Evolutionary conservation across 441 rosid genomes (phyloP), one percentile per base, ranked within the genome.

Genomic region (Euphorbia celastroides): DNA sequence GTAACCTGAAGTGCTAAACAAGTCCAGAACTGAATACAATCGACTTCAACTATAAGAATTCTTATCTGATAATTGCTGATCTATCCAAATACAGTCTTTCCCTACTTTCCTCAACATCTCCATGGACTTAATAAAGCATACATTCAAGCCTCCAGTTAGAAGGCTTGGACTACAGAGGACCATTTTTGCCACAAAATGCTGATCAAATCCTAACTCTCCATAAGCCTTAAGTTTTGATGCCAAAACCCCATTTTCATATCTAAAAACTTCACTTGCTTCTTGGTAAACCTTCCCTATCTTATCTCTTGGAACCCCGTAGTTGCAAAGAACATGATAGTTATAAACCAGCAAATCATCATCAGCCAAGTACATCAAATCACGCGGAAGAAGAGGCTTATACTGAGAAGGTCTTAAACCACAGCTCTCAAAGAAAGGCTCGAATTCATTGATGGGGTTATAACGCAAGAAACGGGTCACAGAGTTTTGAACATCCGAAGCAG

Each of bases 391-490:
- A 51, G 75, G 65, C 66, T 57, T 23, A 61, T 74, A 85, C 74
- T 88, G 90, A 0, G 57, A 42, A 1, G 86, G 93, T 16, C 79
- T 70, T 50, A 92, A 42, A 44, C 98, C 96, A 66, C 80, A 73
- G 66, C 97, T 90, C 88, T 92, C 93, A 30, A 86, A 82, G 78
- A 88, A 92, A 26, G 93, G 95, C 78, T 92, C 97, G 50, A 85
- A 92, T 61, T 93, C 98, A 75, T 93, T 93, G 16, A 90, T 78
- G 27, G 98, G 92, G 57, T 88, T 87, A 74, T 84, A 92, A 41
- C 79, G 75, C 32, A 89, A 64, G 70, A 78, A 86, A 34, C 85
- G 85, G 0, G 81, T 56, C 9, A 90, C 62, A 19, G 82, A 74
- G 27, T 69, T 50, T 16, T 68, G 74, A 28, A 83, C 20, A 74